Evolutionary conservation across 176 grass and related monocot species (phyloP).

Genomic region (Tuctoria greenei): DNA sequence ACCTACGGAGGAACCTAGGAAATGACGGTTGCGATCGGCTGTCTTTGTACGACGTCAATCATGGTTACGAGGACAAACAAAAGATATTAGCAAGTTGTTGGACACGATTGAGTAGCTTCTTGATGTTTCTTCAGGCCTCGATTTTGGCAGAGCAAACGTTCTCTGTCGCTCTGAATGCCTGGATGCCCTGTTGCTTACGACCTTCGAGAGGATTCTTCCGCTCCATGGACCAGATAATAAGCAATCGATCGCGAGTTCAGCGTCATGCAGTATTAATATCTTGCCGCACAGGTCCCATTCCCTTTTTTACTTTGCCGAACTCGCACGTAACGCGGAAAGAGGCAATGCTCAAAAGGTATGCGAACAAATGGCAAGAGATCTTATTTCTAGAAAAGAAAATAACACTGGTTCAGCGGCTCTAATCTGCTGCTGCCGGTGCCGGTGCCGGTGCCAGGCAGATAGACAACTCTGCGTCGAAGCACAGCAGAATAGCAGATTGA

Average conservation of each 20-base stretch:
- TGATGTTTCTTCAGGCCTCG: background rate
- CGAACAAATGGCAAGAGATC: background rate
- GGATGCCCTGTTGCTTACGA: constrained; percentile 11
- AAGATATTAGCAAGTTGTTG: background rate
- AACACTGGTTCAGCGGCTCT: background rate
- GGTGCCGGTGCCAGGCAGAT: background rate
- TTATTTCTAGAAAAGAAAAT: background rate
- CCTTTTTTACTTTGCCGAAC: background rate
- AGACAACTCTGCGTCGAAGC: background rate
- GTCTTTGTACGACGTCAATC: constrained; percentile 1
- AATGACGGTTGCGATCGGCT: background rate
- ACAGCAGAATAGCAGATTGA: background rate
- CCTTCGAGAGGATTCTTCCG: constrained; percentile 15
- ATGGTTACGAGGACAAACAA: background rate
- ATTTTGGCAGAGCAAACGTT: background rate
- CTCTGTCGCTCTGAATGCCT: background rate
- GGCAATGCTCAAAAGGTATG: background rate
- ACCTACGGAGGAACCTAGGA: constrained; percentile 4
- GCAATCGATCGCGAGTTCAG: constrained; percentile 26
- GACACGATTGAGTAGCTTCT: background rate
- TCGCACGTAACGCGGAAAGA: constrained; percentile 24
- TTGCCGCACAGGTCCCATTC: background rate
- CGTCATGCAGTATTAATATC: constrained; percentile 26
- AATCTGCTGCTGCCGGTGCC: no score
- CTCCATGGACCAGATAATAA: background rate